phyloP scores from a whole-genome alignment of 306 rosid species.

The Sechiopsis laciniata region DNA sequence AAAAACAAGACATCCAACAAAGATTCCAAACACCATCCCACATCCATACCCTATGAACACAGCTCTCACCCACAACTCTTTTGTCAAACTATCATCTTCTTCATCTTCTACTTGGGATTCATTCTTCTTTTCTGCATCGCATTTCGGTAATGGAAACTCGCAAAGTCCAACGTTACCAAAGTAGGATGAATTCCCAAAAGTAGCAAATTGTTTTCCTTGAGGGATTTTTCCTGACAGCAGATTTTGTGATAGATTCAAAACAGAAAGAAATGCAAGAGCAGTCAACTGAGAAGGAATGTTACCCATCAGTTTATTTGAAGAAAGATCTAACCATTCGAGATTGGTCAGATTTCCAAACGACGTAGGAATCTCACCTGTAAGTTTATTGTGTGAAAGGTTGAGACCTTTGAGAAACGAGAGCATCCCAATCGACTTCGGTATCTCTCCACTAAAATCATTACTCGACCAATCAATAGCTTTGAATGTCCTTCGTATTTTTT shows the following conservation, averaged over 20 bases:
- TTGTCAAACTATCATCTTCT: background rate
- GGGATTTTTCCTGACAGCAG: constrained; percentile 32
- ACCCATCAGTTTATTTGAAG: constrained; percentile 18
- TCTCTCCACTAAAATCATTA: constrained; percentile 33
- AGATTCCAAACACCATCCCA: constrained; percentile 16
- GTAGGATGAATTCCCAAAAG: constrained; percentile 30
- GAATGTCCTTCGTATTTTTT: constrained; percentile 11
- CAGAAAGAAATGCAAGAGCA: constrained; percentile 13
- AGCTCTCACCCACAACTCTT: constrained; percentile 3
- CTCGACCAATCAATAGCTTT: constrained; percentile 36
- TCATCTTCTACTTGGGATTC: background rate
- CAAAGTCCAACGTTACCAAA: constrained; percentile 27
- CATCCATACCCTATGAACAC: constrained; percentile 12
- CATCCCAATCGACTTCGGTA: constrained; percentile 27
- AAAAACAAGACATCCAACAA: constrained; percentile 1
- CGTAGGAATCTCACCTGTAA: constrained; percentile 31
- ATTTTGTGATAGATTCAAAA: constrained; percentile 35
- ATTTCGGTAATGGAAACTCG: constrained; percentile 33
- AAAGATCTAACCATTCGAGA: constrained; percentile 37
- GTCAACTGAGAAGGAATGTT: constrained; percentile 25
- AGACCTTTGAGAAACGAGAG: constrained; percentile 28
- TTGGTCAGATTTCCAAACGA: constrained; percentile 22
- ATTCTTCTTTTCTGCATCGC: background rate
- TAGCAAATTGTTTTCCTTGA: constrained; percentile 31
- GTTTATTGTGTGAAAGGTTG: constrained; percentile 31